phyloP scores from a whole-genome alignment of 441 rosid species.

The Eutrema salsugineum region DNA sequence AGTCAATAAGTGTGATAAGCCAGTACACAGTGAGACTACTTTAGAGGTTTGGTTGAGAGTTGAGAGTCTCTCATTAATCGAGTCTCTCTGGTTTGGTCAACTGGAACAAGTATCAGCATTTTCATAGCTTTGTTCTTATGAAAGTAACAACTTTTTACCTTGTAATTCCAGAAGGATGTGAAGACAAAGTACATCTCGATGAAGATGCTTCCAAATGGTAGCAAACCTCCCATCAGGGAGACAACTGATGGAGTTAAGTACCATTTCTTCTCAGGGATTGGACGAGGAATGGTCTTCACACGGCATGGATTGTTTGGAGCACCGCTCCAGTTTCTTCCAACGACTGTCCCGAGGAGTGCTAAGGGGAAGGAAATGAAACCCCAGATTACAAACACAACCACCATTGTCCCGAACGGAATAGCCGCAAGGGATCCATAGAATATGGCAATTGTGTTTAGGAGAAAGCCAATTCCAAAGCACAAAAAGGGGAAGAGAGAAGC shows the following conservation, averaged over 20 bases:
- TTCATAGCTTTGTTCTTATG: not conserved
- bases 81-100: not conserved
- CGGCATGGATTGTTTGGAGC: constrained; percentile 98
- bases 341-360: constrained; percentile 95
- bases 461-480: constrained; percentile 91
- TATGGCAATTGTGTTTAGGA: constrained; percentile 87
- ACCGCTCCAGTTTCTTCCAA: constrained; percentile 96
- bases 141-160: constrained; percentile 42
- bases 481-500: constrained; percentile 92
- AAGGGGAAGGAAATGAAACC: constrained; percentile 96
- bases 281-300: constrained; percentile 97
- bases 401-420: constrained; percentile 98
- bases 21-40: not conserved
- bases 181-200: constrained; percentile 98
- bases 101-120: not conserved
- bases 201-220: constrained; percentile 97
- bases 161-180: constrained; percentile 99
- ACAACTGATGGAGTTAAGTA: constrained; percentile 93
- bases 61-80: not conserved
- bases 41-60: not conserved
- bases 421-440: constrained; percentile 96
- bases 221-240: constrained; percentile 91
- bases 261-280: constrained; percentile 98
- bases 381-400: constrained; percentile 93
- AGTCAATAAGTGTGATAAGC: not conserved